A percentile compares a stretch with the other conserved stretches of the same genome.
Conservation (phyloP, 148 eudicot genomes). For the Polygonum maritimum region DNA sequence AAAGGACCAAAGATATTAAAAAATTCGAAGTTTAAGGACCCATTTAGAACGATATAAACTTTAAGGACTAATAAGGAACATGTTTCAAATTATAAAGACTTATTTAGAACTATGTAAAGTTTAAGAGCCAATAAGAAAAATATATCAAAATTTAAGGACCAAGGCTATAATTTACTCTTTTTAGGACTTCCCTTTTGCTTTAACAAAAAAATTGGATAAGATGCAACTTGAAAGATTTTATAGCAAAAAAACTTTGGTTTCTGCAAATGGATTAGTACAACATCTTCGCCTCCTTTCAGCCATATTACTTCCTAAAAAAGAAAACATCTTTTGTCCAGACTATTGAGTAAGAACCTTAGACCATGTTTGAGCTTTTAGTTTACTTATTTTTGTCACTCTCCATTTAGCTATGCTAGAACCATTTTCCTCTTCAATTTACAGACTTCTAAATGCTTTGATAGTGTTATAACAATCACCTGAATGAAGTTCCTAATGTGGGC, state of each 20-base stretch:
- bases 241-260: constrained; percentile 54
- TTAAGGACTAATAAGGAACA: too few relatives aligned
- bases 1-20: too few relatives aligned
- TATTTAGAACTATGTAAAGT: too few relatives aligned
- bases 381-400: too few relatives aligned
- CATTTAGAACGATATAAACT: too few relatives aligned
- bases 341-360: not conserved
- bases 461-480: not conserved
- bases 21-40: too few relatives aligned
- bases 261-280: constrained; percentile 82
- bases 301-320: not conserved
- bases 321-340: not conserved
- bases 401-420: too few relatives aligned
- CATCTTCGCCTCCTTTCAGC: not conserved
- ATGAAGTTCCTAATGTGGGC: not conserved
- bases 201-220: not conserved
- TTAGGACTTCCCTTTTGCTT: constrained; percentile 71
- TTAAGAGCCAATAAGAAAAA: too few relatives aligned
- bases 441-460: not conserved
- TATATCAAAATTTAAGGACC: too few relatives aligned
- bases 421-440: too few relatives aligned
- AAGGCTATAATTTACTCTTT: too few relatives aligned
- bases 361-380: not conserved
- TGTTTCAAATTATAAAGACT: too few relatives aligned
- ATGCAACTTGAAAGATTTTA: constrained; percentile 48